A percentile compares a stretch with the other conserved stretches of the same genome.
Conservation (phyloP, 2,329 filamentous ascomycete genomes). For the Fusarium begoniae region DNA sequence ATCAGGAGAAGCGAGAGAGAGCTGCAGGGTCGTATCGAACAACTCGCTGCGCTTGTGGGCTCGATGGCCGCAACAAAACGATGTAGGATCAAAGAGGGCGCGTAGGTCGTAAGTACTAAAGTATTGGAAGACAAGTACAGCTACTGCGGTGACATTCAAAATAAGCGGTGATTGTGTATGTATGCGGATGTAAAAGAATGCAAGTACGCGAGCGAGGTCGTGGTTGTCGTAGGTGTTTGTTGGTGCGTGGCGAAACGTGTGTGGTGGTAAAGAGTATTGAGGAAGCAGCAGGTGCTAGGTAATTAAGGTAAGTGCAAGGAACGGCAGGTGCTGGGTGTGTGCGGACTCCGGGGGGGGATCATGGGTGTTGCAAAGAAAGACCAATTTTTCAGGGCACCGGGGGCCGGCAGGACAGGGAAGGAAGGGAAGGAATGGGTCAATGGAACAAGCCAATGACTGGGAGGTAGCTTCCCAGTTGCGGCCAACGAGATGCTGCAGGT, state of each 20-base stretch:
- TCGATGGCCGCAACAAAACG: slow-evolving; percentile 25
- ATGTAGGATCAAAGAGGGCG: slow-evolving; percentile 19
- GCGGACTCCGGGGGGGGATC: slow-evolving; percentile 36
- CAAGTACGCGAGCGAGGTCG: slow-evolving; percentile 37
- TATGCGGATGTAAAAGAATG: slow-evolving; percentile 32
- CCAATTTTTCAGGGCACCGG: slow-evolving; percentile 40
- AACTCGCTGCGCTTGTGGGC: slow-evolving; percentile 36
- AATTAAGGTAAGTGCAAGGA: slow-evolving; percentile 40
- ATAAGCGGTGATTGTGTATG: slow-evolving; percentile 34
- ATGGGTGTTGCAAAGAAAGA: slow-evolving; percentile 17
- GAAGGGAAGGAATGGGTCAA: slow-evolving; percentile 36
- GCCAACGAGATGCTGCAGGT: slow-evolving; percentile 32
- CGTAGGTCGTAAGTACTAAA: slow-evolving; percentile 7
- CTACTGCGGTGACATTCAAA: slow-evolving; percentile 28
- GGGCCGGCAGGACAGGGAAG: slow-evolving; percentile 31
- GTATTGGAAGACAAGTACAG: slow-evolving; percentile 23
- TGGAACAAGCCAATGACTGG: slow-evolving; percentile 11
- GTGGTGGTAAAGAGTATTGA: slow-evolving; percentile 37
- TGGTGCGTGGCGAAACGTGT: slow-evolving; percentile 43
- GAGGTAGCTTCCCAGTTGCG: slow-evolving; percentile 2
- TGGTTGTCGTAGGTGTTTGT: slow-evolving; percentile 31
- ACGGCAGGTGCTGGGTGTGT: slow-evolving; percentile 29
- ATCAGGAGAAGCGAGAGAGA: slow-evolving; percentile 34
- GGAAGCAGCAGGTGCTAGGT: slow-evolving; percentile 37
- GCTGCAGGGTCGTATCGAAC: slow-evolving; percentile 36